Evolutionary conservation across 2,329 filamentous ascomycete species (phyloP).

Genomic region (Talaromyces islandicus): DNA sequence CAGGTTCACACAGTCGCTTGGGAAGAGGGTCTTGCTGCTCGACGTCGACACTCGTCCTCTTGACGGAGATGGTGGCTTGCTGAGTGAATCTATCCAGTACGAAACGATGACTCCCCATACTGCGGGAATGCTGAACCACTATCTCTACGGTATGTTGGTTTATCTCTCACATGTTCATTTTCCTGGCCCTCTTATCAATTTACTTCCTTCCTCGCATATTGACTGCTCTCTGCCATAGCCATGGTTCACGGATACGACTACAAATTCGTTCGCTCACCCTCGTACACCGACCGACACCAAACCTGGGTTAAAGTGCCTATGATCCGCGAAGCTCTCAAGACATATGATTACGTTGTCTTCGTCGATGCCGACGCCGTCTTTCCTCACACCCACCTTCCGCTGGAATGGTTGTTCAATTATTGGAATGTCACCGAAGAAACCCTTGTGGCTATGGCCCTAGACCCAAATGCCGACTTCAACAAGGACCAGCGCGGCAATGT

Average conservation of each 20-base stretch:
- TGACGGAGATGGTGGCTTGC: conserved; percentile 6
- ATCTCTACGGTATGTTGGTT: conserved; percentile 4
- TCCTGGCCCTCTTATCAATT: no score
- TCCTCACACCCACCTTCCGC: conserved; percentile 8
- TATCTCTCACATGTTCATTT: not conserved
- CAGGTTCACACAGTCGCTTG: conserved; percentile 7
- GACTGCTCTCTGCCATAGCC: not conserved
- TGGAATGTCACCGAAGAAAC: conserved; percentile 8
- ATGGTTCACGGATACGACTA: conserved; percentile 11
- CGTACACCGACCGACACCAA: conserved; percentile 7
- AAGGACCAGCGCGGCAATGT: conserved; percentile 7
- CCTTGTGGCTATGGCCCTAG: conserved; percentile 8
- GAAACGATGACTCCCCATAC: conserved; percentile 7
- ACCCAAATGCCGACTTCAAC: conserved; percentile 4
- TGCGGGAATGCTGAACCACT: conserved; percentile 10
- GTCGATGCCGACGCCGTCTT: conserved; percentile 11
- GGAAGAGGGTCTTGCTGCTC: conserved; percentile 6
- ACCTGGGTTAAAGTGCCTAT: conserved; percentile 12
- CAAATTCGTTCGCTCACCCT: conserved; percentile 7
- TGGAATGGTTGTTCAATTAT: conserved; percentile 11
- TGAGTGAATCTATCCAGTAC: conserved; percentile 7
- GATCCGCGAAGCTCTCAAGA: conserved; percentile 12
- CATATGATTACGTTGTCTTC: conserved; percentile 11
- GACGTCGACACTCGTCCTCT: conserved; percentile 10
- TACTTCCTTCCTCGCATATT: not conserved